These are phyloP conservation scores for Pseudocercospora vitis DNA, from an alignment of 2,329 filamentous ascomycete species.

Conservation along the genomic window DNA sequence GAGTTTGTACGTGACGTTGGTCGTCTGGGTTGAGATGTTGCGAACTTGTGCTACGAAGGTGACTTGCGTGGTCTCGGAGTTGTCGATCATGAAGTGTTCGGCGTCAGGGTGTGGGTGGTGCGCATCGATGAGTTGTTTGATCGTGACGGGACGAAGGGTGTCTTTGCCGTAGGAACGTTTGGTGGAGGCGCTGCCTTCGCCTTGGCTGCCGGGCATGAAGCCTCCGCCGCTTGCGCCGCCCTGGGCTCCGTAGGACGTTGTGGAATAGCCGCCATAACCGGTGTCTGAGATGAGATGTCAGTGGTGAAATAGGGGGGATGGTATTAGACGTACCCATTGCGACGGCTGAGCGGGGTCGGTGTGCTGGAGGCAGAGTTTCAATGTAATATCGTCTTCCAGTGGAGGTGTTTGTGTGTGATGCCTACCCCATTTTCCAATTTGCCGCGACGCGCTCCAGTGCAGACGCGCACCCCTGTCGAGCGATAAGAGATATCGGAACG, in stretches of 20 bases:
- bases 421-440: neutral
- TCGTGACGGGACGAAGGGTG: conserved; percentile 86
- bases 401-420: neutral
- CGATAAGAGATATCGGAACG: neutral
- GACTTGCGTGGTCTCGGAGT: conserved; percentile 66
- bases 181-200: conserved; percentile 43
- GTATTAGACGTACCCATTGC: conserved; percentile 19
- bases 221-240: conserved; percentile 59
- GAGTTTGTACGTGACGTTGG: conserved; percentile 87
- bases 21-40: conserved; percentile 79
- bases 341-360: neutral
- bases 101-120: conserved; percentile 71
- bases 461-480: neutral
- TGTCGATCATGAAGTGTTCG: conserved; percentile 78
- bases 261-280: conserved; percentile 47
- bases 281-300: conserved; percentile 12
- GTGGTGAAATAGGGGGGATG: neutral
- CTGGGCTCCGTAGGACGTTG: conserved; percentile 57
- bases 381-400: neutral
- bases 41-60: conserved; percentile 91
- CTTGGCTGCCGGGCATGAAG: conserved; percentile 55
- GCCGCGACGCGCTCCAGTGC: neutral
- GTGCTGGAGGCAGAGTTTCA: neutral
- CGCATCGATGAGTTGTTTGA: conserved; percentile 89
- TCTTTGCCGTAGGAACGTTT: conserved; percentile 68